Percentiles rank a stretch among this genome's conserved stretches.
These are phyloP conservation scores for Domatiomyces globalis DNA, from an alignment of 2,329 filamentous ascomycete species.

Conservation along the genomic window DNA sequence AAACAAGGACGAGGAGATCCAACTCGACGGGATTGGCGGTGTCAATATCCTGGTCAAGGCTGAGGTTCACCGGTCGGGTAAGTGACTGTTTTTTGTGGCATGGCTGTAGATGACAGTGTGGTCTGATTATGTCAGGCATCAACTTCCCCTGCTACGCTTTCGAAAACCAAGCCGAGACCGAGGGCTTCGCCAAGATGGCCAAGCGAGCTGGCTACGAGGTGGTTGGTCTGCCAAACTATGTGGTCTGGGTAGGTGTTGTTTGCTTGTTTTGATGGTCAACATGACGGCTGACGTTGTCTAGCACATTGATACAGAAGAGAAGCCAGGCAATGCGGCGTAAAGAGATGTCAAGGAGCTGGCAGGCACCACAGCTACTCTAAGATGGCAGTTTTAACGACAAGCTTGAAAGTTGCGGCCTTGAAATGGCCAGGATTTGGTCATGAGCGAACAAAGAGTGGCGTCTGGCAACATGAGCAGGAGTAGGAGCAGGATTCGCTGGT, in stretches of 20 bases:
- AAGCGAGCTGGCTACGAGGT: slow-evolving; percentile 90
- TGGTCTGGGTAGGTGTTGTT: slow-evolving; percentile 54
- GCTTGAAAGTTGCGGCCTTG: neutral
- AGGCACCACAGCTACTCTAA: neutral
- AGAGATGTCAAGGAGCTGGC: neutral
- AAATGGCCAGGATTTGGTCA: neutral
- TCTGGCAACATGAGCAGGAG: neutral
- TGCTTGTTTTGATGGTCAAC: neutral
- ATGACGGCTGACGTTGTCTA: neutral
- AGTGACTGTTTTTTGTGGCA: slow-evolving; percentile 17
- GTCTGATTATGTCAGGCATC: slow-evolving; percentile 48
- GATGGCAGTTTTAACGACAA: neutral
- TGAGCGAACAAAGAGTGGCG: neutral
- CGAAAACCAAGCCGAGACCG: slow-evolving; percentile 97
- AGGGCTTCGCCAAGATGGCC: slow-evolving; percentile 98
- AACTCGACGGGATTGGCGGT: slow-evolving; percentile 88
- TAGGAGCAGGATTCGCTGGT: neutral
- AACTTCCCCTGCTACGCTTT: slow-evolving; percentile 96
- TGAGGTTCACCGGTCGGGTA: slow-evolving; percentile 88
- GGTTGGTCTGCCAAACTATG: slow-evolving; percentile 85
- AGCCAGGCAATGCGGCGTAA: slow-evolving; percentile 53
- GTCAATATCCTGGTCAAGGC: slow-evolving; percentile 97
- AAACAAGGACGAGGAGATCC: slow-evolving; percentile 82
- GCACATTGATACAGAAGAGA: slow-evolving; percentile 92
- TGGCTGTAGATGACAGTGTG: neutral